Evolutionary conservation across 768 basidiomycete species (phyloP), one percentile per base, ranked within the genome.

Genomic region (Trametes sanguinea): DNA sequence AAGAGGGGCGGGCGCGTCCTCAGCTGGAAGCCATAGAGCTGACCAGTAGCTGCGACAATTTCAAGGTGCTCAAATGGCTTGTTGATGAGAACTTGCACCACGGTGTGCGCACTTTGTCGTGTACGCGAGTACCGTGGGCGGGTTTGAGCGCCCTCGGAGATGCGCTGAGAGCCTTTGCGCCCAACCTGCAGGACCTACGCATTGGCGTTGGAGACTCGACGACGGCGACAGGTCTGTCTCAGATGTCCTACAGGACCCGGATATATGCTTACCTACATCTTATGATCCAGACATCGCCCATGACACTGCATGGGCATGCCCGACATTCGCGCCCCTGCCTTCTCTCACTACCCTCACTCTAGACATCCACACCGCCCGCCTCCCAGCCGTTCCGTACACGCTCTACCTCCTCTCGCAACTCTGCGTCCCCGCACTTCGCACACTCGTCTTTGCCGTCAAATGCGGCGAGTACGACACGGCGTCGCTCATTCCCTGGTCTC

Each of bases 11-110:
- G 1, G 2, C 53, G 13, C 39, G 47, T 2, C 62, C 62, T 6
- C 44, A 35, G 47, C 51, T 63, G 29, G 57, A 58, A 27, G 51
- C 27, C 4, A 43, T 59, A 35, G 62, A 59, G 46, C n/a, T 63
- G 9, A 59, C 57, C 22, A 63, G 62, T 47, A 45, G 17, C 44
- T 55, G 62, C 40, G 62, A 63, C 43, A 54, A 59, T 51, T 59
- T 63, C 57, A 54, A 54, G 47, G 57, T 59, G 22, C 62, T 59
- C 22, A 13, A 22, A n/a, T 63, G 62, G 62, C 62, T 63, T 30
- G 54, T 55, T 13, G 57, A 51, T 1, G 22, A 59, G 30, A 45
- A 30, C 27, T 35, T 63, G 16, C 62, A 63, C 40, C 51, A 22
- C 29, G 32, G 40, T 7, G 54, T 63, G 4, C 52, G 54, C 48